Percentiles rank a stretch among this genome's conserved stretches.
Evolutionary conservation across 441 rosid species (phyloP).

Genomic region (Erysimum cheiri): DNA sequence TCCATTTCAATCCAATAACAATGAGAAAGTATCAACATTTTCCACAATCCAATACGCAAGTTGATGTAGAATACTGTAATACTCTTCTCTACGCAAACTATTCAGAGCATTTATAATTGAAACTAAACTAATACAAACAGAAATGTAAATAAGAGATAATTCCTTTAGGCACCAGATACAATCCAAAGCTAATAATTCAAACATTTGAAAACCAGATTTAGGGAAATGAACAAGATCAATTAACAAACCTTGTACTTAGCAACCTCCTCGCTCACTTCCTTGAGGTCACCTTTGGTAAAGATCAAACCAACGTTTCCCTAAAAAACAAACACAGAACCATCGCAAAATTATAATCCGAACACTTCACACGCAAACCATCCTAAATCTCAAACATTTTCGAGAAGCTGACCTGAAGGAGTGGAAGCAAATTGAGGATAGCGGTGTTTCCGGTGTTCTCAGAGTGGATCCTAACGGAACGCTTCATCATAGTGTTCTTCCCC

Average conservation of each 20-base stretch:
- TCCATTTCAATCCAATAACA: background rate
- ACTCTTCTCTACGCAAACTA: background rate
- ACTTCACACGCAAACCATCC: background rate
- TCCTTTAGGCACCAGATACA: background rate
- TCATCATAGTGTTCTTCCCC: slow-evolving; percentile 99
- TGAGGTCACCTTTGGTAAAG: slow-evolving; percentile 52
- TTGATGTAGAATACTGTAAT: background rate
- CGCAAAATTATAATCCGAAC: slow-evolving; percentile 4
- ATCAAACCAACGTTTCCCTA: slow-evolving; percentile 53
- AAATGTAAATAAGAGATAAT: background rate
- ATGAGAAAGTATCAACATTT: background rate
- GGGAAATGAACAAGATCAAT: background rate
- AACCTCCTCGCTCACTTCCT: slow-evolving; percentile 52
- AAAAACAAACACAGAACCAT: background rate
- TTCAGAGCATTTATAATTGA: background rate
- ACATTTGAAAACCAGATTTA: background rate
- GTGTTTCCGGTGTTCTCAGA: slow-evolving; percentile 82
- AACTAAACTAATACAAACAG: slow-evolving; percentile 19
- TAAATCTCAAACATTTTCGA: background rate
- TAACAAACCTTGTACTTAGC: slow-evolving; percentile 48
- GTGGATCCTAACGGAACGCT: slow-evolving; percentile 83
- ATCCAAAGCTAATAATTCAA: background rate
- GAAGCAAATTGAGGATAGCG: slow-evolving; percentile 67
- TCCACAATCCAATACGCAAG: background rate
- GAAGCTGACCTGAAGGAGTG: slow-evolving; percentile 78